phyloP scores from a whole-genome alignment of 73 alveolate genomes.

The Blepharisma stoltei region DNA sequence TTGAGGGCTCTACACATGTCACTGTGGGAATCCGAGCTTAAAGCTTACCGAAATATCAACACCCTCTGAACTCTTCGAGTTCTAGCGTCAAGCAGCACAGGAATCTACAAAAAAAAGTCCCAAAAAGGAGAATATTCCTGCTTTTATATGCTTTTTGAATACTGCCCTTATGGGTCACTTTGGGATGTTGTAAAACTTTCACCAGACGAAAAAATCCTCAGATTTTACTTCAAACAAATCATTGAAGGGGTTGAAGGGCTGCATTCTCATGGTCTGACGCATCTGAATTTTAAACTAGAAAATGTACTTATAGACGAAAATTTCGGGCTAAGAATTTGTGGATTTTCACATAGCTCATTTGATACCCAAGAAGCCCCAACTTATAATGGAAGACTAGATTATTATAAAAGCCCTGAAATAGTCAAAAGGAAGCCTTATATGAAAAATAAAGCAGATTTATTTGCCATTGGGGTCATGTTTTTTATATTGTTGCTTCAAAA shows the following conservation, averaged over 20 bases:
- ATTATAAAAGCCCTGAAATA: not conserved
- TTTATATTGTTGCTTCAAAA: not conserved
- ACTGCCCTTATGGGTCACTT: not conserved
- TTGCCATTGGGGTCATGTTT: constrained; percentile 5
- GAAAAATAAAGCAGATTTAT: not conserved
- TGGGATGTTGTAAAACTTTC: not conserved
- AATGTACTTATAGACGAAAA: constrained; percentile 11
- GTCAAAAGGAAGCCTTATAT: not conserved
- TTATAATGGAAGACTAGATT: not conserved
- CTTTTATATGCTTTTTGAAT: not conserved
- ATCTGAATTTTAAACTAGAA: not conserved
- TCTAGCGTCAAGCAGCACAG: no score
- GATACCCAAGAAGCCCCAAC: not conserved
- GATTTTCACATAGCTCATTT: not conserved
- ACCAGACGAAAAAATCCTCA: constrained; percentile 18
- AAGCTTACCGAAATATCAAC: no score
- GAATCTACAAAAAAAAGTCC: not conserved
- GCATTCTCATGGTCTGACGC: not conserved
- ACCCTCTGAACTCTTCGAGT: no score
- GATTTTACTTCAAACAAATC: constrained; percentile 3
- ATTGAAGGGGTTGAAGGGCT: not conserved
- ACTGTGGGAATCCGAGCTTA: no score
- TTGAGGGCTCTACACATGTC: no score
- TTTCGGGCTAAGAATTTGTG: not conserved
- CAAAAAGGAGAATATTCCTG: not conserved